These are phyloP conservation scores for Euphorbia corollata DNA, from an alignment of 441 rosid genomes.

Conservation along the genomic window DNA sequence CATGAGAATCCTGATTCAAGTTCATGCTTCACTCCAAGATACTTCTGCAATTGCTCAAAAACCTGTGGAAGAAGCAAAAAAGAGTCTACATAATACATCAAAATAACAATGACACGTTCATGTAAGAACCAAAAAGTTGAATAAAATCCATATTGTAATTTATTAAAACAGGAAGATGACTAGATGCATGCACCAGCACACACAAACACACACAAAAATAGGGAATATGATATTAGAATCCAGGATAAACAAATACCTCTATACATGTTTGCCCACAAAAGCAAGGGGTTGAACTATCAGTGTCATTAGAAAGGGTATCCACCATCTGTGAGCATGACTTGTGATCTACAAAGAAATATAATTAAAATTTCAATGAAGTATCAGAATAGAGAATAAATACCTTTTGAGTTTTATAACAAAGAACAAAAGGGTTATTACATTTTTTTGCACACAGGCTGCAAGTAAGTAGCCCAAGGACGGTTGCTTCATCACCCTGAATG, in stretches of 20 bases:
- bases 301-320: slow-evolving; percentile 37
- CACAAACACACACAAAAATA: neutral
- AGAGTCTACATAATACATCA: slow-evolving; percentile 15
- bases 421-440: slow-evolving; percentile 41
- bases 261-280: slow-evolving; percentile 71
- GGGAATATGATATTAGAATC: neutral
- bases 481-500: slow-evolving; percentile 29
- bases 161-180: neutral
- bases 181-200: neutral
- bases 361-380: slow-evolving; percentile 9
- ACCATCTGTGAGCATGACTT: slow-evolving; percentile 46
- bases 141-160: neutral
- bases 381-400: slow-evolving; percentile 1
- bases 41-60: slow-evolving; percentile 65
- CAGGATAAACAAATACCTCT: slow-evolving; percentile 45
- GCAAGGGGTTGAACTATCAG: slow-evolving; percentile 29
- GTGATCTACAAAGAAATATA: slow-evolving; percentile 50
- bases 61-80: slow-evolving; percentile 48
- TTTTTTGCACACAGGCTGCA: slow-evolving; percentile 76
- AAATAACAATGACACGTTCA: neutral
- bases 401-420: slow-evolving; percentile 16
- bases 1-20: slow-evolving; percentile 86
- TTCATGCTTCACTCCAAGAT: slow-evolving; percentile 78
- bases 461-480: slow-evolving; percentile 31
- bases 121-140: neutral